A percentile compares a stretch with the other conserved stretches of the same genome.
Evolutionary conservation across 139 green algal species (phyloP).

Genomic region (Chlorella sp.): DNA sequence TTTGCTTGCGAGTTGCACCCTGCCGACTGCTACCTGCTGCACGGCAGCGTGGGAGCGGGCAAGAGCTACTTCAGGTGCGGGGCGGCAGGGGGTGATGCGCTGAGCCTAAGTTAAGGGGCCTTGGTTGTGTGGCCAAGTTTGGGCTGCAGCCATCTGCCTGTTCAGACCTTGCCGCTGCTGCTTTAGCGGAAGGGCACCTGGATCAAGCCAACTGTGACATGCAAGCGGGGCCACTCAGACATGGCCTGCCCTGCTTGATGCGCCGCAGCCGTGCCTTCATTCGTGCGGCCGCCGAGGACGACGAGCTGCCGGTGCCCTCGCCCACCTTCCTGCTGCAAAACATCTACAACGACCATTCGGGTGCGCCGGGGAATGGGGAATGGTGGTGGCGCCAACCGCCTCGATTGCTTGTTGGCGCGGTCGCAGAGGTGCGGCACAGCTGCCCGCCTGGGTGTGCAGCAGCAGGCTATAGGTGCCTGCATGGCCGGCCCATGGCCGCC

Average conservation of each 20-base stretch:
- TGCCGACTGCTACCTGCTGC: slow-evolving; percentile 53
- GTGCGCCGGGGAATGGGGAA: no score
- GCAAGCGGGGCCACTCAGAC: neutral
- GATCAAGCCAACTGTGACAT: neutral
- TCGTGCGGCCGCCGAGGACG: slow-evolving; percentile 61
- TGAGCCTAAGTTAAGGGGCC: no score
- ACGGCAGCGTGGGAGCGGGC: slow-evolving; percentile 79
- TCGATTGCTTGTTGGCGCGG: no score
- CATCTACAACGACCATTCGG: slow-evolving; percentile 73
- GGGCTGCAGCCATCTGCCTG: no score
- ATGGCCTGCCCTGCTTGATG: neutral
- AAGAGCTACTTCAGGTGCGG: slow-evolving; percentile 84
- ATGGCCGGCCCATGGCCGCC: neutral
- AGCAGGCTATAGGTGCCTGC: no score
- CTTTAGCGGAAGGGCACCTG: neutral
- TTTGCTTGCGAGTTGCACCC: slow-evolving; percentile 29
- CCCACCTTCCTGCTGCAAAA: slow-evolving; percentile 89
- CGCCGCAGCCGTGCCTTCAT: slow-evolving; percentile 82
- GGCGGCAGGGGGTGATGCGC: no score
- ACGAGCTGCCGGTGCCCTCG: slow-evolving; percentile 75
- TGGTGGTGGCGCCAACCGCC: no score
- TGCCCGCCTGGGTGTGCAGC: no score
- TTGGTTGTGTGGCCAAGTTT: no score
- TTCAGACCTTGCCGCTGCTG: neutral
- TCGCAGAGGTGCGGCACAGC: no score